phyloP scores from a whole-genome alignment of 768 basidiomycete species.

The Psilocybe cubensis region DNA sequence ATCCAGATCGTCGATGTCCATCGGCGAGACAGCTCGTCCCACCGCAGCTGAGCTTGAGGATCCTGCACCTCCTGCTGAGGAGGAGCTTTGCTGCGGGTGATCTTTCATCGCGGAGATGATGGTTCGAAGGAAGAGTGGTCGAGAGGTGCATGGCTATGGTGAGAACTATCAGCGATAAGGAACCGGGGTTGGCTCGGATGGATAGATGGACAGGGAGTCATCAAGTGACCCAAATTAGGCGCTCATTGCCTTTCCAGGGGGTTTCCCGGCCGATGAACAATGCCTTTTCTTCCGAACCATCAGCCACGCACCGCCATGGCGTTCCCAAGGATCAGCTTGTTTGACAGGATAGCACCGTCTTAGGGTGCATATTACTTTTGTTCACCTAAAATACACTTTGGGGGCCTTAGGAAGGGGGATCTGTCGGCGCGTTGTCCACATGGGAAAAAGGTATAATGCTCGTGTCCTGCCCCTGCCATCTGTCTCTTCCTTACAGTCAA shows the following conservation, averaged over 20 bases:
- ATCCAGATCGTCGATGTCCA: not conserved
- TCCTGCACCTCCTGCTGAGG: too few species aligned
- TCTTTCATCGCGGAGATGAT: not conserved
- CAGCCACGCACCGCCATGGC: not conserved
- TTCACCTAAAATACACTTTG: not conserved
- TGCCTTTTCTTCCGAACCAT: not conserved
- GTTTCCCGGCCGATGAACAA: constrained; percentile 2
- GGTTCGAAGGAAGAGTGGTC: not conserved
- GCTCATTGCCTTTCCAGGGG: constrained; percentile 5
- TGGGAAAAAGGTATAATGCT: not conserved
- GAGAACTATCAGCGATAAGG: not conserved
- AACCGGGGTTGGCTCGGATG: not conserved
- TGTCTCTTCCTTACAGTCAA: not conserved
- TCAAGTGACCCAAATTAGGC: constrained; percentile 9
- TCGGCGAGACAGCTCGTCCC: too few species aligned
- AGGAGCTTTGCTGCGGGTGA: not conserved
- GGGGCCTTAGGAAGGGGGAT: not conserved
- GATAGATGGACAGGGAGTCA: not conserved
- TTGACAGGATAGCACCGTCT: not conserved
- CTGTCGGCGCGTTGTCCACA: not conserved
- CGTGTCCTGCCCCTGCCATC: not conserved
- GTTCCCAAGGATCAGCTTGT: not conserved
- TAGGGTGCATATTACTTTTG: not conserved
- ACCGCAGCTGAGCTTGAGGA: not conserved
- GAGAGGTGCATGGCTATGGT: not conserved